Evolutionary conservation across 2,329 filamentous ascomycete genomes (phyloP).

Genomic region (Penicillium sp.): DNA sequence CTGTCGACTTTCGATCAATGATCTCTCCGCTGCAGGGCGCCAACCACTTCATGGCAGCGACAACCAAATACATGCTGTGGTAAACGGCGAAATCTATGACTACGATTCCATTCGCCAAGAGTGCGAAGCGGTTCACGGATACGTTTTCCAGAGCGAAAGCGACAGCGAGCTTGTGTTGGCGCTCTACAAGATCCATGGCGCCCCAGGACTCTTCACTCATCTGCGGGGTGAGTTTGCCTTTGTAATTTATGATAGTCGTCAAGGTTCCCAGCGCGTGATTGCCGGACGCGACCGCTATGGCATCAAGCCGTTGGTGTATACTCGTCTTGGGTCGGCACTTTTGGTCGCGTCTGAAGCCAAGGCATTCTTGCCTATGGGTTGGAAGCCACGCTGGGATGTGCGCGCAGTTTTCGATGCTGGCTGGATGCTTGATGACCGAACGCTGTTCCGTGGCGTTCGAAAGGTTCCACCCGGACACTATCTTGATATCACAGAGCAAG

Average conservation of each 20-base stretch:
- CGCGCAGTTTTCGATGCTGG: slow-evolving; percentile 46
- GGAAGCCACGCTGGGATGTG: slow-evolving; percentile 58
- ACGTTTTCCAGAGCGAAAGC: slow-evolving; percentile 49
- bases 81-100: slow-evolving; percentile 64
- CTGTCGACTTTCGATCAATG: slow-evolving; percentile 56
- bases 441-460: slow-evolving; percentile 54
- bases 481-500: slow-evolving; percentile 42
- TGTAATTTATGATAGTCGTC: slow-evolving; percentile 52
- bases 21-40: slow-evolving; percentile 49
- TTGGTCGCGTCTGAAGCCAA: slow-evolving; percentile 58
- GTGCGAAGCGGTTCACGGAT: slow-evolving; percentile 37
- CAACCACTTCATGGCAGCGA: slow-evolving; percentile 51
- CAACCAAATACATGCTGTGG: slow-evolving; percentile 54
- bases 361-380: slow-evolving; percentile 54
- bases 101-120: slow-evolving; percentile 47
- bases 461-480: slow-evolving; percentile 50
- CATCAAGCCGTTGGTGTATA: slow-evolving; percentile 61
- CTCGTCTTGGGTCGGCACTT: slow-evolving; percentile 42
- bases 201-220: slow-evolving; percentile 46
- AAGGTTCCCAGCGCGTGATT: slow-evolving; percentile 41
- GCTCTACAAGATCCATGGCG: slow-evolving; percentile 54
- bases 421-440: slow-evolving; percentile 50
- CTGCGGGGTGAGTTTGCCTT: slow-evolving; percentile 59
- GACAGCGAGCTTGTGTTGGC: slow-evolving; percentile 58
- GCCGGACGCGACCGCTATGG: slow-evolving; percentile 58